Conservation (phyloP, 2,329 filamentous ascomycete genomes). For the Fusarium multiceps region DNA sequence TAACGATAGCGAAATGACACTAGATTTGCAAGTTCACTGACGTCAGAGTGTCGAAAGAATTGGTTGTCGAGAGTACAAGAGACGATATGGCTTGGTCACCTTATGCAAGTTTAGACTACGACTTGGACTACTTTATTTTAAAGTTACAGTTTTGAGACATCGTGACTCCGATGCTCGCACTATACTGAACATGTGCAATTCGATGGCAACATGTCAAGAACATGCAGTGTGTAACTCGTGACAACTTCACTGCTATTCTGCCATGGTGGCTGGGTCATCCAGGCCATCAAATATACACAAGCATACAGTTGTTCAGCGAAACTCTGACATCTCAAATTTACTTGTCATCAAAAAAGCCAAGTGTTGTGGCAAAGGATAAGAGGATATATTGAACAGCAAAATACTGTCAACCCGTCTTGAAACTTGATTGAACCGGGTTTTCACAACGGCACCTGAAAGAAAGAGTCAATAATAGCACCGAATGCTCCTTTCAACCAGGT, state of each 20-base stretch:
- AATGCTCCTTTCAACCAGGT: not conserved
- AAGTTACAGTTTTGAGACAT: too few relatives aligned
- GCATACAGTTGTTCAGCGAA: not conserved
- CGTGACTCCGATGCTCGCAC: too few relatives aligned
- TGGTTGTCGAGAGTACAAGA: not conserved
- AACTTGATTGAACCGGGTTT: not conserved
- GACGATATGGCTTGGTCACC: too few relatives aligned
- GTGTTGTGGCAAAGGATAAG: too few relatives aligned
- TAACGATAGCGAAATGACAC: not conserved
- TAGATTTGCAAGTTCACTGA: not conserved
- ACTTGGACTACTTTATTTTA: too few relatives aligned
- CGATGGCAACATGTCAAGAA: slow-evolving; percentile 5
- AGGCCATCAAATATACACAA: not conserved
- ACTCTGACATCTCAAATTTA: not conserved
- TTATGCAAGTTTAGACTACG: too few relatives aligned
- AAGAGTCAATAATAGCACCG: not conserved
- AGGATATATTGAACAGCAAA: too few relatives aligned
- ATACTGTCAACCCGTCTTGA: too few relatives aligned
- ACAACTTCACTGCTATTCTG: too few relatives aligned
- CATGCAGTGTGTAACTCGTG: not conserved
- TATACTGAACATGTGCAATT: slow-evolving; percentile 20
- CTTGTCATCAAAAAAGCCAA: too few relatives aligned
- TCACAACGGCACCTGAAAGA: too few relatives aligned
- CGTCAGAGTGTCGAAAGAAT: not conserved
- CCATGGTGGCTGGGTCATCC: not conserved